Evolutionary conservation across 192 early-diverging fungal species (phyloP), one percentile per base, ranked within the genome.

Genomic region (Cetraspora pellucida): DNA sequence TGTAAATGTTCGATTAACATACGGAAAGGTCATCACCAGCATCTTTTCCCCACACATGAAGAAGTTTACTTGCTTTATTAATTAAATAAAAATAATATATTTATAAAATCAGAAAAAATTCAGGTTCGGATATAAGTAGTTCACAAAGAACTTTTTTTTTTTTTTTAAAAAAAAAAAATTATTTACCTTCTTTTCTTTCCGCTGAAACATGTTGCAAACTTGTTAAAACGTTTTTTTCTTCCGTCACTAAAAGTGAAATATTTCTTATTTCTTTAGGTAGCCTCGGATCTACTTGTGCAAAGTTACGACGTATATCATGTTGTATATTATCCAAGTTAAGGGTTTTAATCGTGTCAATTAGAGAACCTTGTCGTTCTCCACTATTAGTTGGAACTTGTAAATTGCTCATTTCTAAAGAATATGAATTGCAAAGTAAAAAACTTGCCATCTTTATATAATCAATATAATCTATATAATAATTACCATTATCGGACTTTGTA

Each of bases 191-290:
- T 54, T 27, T 76, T 25, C 63, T 76, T 66, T 76, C 74, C 25
- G n/a, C n/a, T 9, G 74, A 44, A 50, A 37, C 64, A 66, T 76
- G 66, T 44, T 76, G 74, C 43, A 76, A 54, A 55, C 74, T 76
- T 23, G 47, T 66, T 9, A 76, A 43, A 31, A 76, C 19, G 44
- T 76, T 76, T 66, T 55, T 76, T 30, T 76, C 61, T 54, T 76
- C 74, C 43, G 65, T 76, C 10, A 76, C 23, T 6, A 49, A 47
- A 10, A 76, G 50, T 19, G 61, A 25, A 23, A 76, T 66, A 37
- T 76, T 76, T 25, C 54, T 76, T 27, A 76, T 21, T 10, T 76
- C 74, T 17, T 66, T 59, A 13, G 74, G 47, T 43, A 76, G 37
- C 7, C 74, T 47, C 25, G 74, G 74, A 27, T 76, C 74, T 23